phyloP scores from a whole-genome alignment of 495 filamentous ascomycete species.

The Xylaria curta region DNA sequence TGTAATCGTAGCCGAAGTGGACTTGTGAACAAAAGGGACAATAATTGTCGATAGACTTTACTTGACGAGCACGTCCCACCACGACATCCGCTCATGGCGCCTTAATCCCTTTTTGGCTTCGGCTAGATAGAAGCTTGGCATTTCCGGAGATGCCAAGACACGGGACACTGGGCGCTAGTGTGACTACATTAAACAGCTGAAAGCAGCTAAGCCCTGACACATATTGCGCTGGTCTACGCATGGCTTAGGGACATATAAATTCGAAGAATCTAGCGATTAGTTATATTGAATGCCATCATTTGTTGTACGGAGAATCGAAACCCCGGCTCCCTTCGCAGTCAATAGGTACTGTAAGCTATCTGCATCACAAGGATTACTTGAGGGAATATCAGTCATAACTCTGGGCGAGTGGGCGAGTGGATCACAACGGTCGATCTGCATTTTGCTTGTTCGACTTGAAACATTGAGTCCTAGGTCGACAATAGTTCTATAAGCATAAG shows the following conservation, averaged over 20 bases:
- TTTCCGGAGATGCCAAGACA: conserved; percentile 1
- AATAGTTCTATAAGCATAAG: neutral
- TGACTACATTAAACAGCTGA: neutral
- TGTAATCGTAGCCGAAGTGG: neutral
- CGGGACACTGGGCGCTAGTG: neutral
- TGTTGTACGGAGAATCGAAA: neutral
- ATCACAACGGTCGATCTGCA: conserved; percentile 11
- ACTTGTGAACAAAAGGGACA: too few species aligned
- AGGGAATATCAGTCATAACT: neutral
- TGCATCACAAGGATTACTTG: neutral
- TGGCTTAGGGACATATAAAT: neutral
- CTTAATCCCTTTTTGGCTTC: neutral
- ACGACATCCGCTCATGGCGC: neutral
- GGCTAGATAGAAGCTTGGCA: neutral
- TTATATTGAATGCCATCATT: neutral
- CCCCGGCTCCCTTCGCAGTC: neutral
- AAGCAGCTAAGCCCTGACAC: neutral
- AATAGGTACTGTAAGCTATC: neutral
- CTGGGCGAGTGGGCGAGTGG: neutral
- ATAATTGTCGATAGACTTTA: neutral
- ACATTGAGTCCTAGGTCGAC: conserved; percentile 8
- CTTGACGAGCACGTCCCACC: neutral
- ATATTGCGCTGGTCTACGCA: neutral
- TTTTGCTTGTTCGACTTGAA: conserved; percentile 14
- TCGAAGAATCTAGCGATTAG: neutral